Conservation (phyloP, 306 rosid genomes). For the Vigna reflexopilosa region DNA sequence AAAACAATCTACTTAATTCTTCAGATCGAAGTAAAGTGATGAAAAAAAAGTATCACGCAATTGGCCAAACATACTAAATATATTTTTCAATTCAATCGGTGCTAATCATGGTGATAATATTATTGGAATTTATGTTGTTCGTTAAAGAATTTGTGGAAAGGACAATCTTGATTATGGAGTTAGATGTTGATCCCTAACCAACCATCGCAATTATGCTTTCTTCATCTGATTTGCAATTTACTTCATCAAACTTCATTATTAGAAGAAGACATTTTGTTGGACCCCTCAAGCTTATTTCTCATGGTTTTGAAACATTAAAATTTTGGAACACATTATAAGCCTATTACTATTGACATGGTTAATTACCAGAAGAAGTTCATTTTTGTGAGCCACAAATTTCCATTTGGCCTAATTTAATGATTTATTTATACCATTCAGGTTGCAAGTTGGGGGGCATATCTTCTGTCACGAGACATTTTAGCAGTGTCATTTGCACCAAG, state of each 20-base stretch:
- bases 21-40: constrained; percentile 47
- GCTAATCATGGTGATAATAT: constrained; percentile 26
- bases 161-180: not conserved
- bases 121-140: constrained; percentile 15
- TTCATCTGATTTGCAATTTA: constrained; percentile 23
- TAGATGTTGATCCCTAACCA: not conserved
- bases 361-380: not conserved
- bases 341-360: not conserved
- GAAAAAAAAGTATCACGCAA: not conserved
- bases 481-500: constrained; percentile 95
- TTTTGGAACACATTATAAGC: not conserved
- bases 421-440: constrained; percentile 56
- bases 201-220: constrained; percentile 1
- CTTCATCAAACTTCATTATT: not conserved
- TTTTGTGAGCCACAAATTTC: not conserved
- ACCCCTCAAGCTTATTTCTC: not conserved
- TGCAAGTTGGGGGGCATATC: constrained; percentile 98
- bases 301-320: constrained; percentile 15
- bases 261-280: not conserved
- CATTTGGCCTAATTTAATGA: constrained; percentile 6
- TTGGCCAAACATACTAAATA: not conserved
- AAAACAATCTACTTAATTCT: constrained; percentile 49
- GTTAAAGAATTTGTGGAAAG: constrained; percentile 38
- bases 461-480: constrained; percentile 79
- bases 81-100: constrained; percentile 12